These are phyloP conservation scores for Hirsutella thompsonii DNA, from an alignment of 2,329 filamentous ascomycete genomes.

Conservation along the genomic window DNA sequence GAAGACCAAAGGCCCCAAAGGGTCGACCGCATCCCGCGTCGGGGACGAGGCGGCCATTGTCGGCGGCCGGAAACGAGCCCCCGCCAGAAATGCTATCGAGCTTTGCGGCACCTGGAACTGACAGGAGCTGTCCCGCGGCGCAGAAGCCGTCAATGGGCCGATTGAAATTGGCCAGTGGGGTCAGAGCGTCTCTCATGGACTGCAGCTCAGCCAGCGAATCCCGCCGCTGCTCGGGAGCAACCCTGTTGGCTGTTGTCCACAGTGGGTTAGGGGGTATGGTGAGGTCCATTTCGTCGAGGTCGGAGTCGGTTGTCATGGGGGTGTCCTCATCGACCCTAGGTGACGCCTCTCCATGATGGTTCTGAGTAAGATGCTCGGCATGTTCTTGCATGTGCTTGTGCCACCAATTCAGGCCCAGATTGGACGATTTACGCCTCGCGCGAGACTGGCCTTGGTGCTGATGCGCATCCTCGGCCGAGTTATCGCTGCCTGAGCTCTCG, in stretches of 20 bases:
- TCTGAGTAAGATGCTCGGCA: conserved; percentile 49
- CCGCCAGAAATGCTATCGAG: background rate
- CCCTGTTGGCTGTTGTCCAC: conserved; percentile 26
- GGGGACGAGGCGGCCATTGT: background rate
- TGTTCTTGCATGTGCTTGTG: conserved; percentile 71
- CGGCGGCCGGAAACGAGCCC: background rate
- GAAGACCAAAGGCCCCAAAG: conserved; percentile 25
- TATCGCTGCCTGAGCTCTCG: conserved; percentile 47
- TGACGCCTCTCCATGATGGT: conserved; percentile 18
- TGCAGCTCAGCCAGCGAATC: conserved; percentile 14
- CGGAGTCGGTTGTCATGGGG: conserved; percentile 24
- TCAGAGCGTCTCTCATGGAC: conserved; percentile 10
- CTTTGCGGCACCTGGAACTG: background rate
- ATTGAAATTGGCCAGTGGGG: conserved; percentile 11
- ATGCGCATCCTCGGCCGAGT: conserved; percentile 25
- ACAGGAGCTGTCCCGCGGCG: no score
- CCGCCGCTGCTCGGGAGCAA: conserved; percentile 11
- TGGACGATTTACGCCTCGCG: conserved; percentile 45
- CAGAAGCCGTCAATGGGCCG: background rate
- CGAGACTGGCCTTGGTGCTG: conserved; percentile 16
- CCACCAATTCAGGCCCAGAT: conserved; percentile 57
- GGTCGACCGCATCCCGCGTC: conserved; percentile 24
- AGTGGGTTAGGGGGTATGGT: conserved; percentile 24
- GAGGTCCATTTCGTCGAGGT: conserved; percentile 29
- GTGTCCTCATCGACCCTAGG: conserved; percentile 8